These are phyloP conservation scores for Corylus heterophylla DNA, from an alignment of 306 rosid genomes.

Conservation along the genomic window DNA sequence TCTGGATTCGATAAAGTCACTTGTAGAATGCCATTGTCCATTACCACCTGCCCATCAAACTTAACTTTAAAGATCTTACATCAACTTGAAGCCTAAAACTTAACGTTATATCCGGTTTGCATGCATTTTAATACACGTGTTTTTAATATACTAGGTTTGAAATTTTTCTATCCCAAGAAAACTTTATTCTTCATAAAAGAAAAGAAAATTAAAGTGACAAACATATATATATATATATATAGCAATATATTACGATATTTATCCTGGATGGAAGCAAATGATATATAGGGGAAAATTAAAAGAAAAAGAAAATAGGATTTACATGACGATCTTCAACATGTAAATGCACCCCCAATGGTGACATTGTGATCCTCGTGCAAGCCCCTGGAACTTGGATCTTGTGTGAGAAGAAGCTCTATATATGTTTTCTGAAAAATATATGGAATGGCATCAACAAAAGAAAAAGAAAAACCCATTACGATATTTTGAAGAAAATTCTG, in stretches of 20 bases:
- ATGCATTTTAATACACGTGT: too few relatives aligned
- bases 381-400: background rate
- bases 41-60: slow-evolving; percentile 49
- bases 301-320: slow-evolving; percentile 10
- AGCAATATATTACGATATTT: background rate
- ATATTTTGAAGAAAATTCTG: background rate
- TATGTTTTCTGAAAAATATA: background rate
- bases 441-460: background rate
- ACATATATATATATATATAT: background rate
- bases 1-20: slow-evolving; percentile 72
- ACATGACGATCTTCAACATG: slow-evolving; percentile 45
- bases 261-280: background rate
- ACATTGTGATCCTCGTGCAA: slow-evolving; percentile 32
- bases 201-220: background rate
- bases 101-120: background rate
- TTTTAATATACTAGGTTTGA: too few relatives aligned
- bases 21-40: slow-evolving; percentile 73
- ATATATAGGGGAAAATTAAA: background rate
- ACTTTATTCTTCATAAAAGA: too few relatives aligned
- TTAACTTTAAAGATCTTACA: too few relatives aligned
- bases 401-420: background rate
- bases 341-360: slow-evolving; percentile 50
- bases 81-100: background rate
- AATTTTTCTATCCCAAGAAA: too few relatives aligned
- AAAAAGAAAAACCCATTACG: background rate